Base-by-base conservation (phyloP, 495 filamentous ascomycete species). In the Pseudomonodictys pantanalensis region DNA sequence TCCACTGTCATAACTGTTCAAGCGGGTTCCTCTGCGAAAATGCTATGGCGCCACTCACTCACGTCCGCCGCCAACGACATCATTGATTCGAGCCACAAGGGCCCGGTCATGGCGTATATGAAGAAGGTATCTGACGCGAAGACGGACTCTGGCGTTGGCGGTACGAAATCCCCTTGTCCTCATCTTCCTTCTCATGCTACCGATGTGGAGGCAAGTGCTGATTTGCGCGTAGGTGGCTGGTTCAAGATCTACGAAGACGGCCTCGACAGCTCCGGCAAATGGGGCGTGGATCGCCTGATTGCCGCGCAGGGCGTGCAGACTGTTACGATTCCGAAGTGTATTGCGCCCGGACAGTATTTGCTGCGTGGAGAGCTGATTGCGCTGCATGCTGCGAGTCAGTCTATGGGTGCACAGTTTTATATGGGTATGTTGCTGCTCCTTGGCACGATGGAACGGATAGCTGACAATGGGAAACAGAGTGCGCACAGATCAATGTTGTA, bases 251-350 rank as follows among this genome's bases (percentile, higher is more conserved):
- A 28, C 22, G 26, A 53, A 32, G 61, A 64, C 29, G 47, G 39
- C 39, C 43, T 64, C 49, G 53, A 79, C 62, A 74, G 72, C 64
- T 11, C 12, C 28, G 71, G 70, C 63, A 72, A 72, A 41, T 82
- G 80, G 80, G 80, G 77, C 15, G 80, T 82, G 33, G 79, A 81
- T 64, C 76, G 72, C 67, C 72, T 68, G 71, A 73, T 81, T 53
- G 65, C 76, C 52, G 72, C 65, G 65, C 38, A 64, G 10, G 77
- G 75, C 43, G 76, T 74, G 73, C 72, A 77, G 60, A 74, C 77
- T 59, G 76, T 79, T 56, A 71, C 69, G 38, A 75, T 78, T 66
- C 74, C 77, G n/a, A 39, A 59, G 8, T 78, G 75, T 60, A 64
- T 82, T 33, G 73, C 74, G 17, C 69, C 75, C 0, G 73, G 75